Base-by-base conservation (phyloP, 1,284 basidiomycete genomes). In the Papiliotrema flavescens region DNA sequence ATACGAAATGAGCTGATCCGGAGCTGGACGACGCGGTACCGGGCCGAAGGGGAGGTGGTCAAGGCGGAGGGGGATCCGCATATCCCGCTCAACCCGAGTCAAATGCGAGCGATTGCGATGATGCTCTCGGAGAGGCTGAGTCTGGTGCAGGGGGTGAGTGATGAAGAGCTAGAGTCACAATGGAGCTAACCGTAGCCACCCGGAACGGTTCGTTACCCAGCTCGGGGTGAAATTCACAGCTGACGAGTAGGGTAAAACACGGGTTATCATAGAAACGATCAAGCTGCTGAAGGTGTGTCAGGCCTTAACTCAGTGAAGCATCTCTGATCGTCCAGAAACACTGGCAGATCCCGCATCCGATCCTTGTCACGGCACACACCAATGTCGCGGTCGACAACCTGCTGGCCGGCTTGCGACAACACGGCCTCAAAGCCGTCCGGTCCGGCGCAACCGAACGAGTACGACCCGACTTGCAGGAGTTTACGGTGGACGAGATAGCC, bases 321-420 rank as follows among this genome's bases (percentile, higher is more conserved):
- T 19, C 19, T 11, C 55, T 22, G 44, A 42, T 26, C 40, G 51
- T 32, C 17, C 57, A 87, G 84, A 67, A 76, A 7, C 84, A 92
- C 69, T 97, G 93, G 72, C 80, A 87, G 69, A 84, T 94, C 14
- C 84, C 88, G 9, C 84, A 89, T 41, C 91, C 91, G 0, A 80
- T 96, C 44, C 82, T 96, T 15, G 85, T 96, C 2, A 89, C 88
- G 69, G 93, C 93, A 0, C 94, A 90, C 70, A 97, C 94, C 37
- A 95, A 97, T 63, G 89, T 86, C 23, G 92, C 94, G 0, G 90
- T 95, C n/a, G 92, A 97, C 72, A 91, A 96, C 63, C 82, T 97
- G 8, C 84, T 93, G 34, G 85, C 88, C 65, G 87, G 88, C 0
- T 80, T 56, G 65, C 74, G 36, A 43, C 62, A 43, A 76, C 81